Evolutionary conservation across 179 eudicot genomes (phyloP).

Genomic region (Beta corolliflora): DNA sequence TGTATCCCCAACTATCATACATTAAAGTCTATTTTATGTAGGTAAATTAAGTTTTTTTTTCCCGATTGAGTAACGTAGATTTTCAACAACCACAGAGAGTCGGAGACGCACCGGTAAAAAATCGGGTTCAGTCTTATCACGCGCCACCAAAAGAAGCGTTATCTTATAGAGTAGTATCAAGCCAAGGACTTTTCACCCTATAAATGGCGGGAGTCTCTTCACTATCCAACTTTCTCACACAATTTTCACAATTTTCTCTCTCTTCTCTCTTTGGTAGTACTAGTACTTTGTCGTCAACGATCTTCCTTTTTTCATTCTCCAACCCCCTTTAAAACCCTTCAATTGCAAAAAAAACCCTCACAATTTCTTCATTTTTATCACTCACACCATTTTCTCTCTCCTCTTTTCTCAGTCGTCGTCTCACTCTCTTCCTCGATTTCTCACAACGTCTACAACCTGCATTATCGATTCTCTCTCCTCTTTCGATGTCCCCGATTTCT

Average conservation of each 20-base stretch:
- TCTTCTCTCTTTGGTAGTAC: neutral
- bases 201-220: conserved; percentile 43
- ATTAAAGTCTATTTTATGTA: no score
- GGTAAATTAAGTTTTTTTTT: no score
- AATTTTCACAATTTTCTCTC: neutral
- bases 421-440: neutral
- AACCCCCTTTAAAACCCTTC: conserved; percentile 32
- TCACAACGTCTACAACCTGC: conserved; percentile 6
- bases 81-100: no score
- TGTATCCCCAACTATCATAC: no score
- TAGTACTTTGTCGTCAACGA: conserved; percentile 37
- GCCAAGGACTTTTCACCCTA: neutral
- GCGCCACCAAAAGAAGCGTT: neutral
- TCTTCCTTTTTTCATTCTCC: conserved; percentile 18
- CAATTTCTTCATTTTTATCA: neutral
- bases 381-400: conserved; percentile 5
- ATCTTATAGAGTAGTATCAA: neutral
- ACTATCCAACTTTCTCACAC: neutral
- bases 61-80: no score
- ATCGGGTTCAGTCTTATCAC: neutral
- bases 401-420: neutral
- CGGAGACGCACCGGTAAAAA: no score
- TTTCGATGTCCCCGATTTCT: conserved; percentile 27
- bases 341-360: conserved; percentile 20
- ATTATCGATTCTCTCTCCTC: neutral